Base-by-base conservation (phyloP, 257 asterid genomes). In the Petunia secreta region DNA sequence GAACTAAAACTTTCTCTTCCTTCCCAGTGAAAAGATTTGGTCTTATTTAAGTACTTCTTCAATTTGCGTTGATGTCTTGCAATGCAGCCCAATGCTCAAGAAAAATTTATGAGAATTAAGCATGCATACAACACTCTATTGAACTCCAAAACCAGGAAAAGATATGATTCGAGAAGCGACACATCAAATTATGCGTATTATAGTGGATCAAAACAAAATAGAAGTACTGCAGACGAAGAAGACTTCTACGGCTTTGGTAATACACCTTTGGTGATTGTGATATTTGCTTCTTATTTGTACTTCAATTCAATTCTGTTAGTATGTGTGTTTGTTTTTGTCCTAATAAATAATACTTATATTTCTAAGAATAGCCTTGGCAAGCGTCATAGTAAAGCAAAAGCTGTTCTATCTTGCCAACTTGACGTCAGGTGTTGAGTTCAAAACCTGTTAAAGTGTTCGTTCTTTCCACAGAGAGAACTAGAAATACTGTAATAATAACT, bases 191-290 rank as follows among this genome's bases (percentile, higher is more conserved):
- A 84, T 84, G 86, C 92, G 65, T 88, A 87, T 88, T 85, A 89
- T 59, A 64, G 86, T 16, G 81, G 90, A 75, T 89, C 89, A 80
- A 84, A 90, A 80, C 78, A 82, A 82, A 84, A 80, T 79, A 83
- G 82, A 25, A 86, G 82, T 77, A 82, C 90, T 77, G 43, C 80
- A 53, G 91, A 87, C 75, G 90, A 92, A 82, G 99, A 95, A 86
- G 97, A 92, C 37, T 96, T 96, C 84, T 96, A 96, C 69, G 96
- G 98, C 78, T 90, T 96, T 80, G 98, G 99, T 95, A 91, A 85
- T n/a, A 77, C 41, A 63, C 43, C 6, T 68, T 44, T 82, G 69
- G 84, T 78, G 38, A 5, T 68, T 48, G 52, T 25, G 15, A 52
- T 58, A 7, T 64, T 46, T 83, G 59, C 11, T 59, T 34, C 48